Conservation (phyloP, 202 grass and related monocot genomes). For the Bolboschoenoplectus hybrid region DNA sequence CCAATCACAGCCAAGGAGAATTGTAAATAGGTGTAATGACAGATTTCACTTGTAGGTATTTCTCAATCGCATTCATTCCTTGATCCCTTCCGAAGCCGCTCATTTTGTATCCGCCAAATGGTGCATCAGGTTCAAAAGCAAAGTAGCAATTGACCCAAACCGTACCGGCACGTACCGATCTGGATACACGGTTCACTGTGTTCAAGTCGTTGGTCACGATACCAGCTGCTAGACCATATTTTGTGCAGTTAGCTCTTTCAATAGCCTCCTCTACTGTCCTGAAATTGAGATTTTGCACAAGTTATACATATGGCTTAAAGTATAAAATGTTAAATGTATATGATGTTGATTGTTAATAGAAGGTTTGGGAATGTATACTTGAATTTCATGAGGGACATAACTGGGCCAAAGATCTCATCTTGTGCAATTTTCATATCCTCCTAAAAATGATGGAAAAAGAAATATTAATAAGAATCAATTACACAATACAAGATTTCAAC, state of each 20-base stretch:
- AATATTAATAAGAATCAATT: not conserved
- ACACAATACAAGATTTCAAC: not conserved
- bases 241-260: conserved; percentile 81
- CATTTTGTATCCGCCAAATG: conserved; percentile 94
- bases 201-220: conserved; percentile 77
- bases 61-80: conserved; percentile 67
- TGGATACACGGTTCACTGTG: conserved; percentile 66
- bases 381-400: conserved; percentile 89
- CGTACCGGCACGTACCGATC: conserved; percentile 79
- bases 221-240: conserved; percentile 80
- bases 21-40: conserved; percentile 76
- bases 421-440: conserved; percentile 90
- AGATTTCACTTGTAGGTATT: conserved; percentile 88
- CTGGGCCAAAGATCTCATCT: conserved; percentile 95
- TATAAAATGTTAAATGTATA: not conserved
- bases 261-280: conserved; percentile 92
- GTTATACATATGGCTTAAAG: not conserved
- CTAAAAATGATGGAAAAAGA: conserved; percentile 36
- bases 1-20: conserved; percentile 82
- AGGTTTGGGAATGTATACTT: conserved; percentile 4
- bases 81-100: conserved; percentile 89
- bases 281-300: conserved; percentile 15
- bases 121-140: conserved; percentile 73
- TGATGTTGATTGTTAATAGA: not conserved
- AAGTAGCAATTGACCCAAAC: conserved; percentile 98